A percentile compares a stretch with the other conserved stretches of the same genome.
Evolutionary conservation across 768 basidiomycete genomes (phyloP).

Genomic region (Hysterangium stoloniferum): DNA sequence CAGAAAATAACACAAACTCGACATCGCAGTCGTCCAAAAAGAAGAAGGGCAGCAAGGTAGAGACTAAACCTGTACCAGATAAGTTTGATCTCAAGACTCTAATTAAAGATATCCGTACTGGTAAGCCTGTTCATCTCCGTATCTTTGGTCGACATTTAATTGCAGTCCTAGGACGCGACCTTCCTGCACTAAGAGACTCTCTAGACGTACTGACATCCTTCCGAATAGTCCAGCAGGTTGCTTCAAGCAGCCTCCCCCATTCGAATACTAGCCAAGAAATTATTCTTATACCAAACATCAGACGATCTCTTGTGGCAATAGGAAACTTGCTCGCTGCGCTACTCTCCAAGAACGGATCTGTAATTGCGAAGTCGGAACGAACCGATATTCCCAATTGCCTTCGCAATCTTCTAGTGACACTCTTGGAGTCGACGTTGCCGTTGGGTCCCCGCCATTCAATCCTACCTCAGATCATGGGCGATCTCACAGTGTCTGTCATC

Average conservation of each 20-base stretch:
- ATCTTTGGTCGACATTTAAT: not conserved
- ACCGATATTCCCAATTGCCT: not conserved
- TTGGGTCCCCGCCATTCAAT: not conserved
- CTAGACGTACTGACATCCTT: slow-evolving; percentile 10
- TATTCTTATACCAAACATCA: slow-evolving; percentile 8
- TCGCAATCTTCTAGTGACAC: not conserved
- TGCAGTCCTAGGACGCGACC: slow-evolving; percentile 1
- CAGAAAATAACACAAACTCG: not conserved
- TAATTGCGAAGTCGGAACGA: not conserved
- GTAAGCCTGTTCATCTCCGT: not conserved
- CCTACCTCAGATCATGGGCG: slow-evolving; percentile 8
- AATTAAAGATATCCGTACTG: slow-evolving; percentile 1
- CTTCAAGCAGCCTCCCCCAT: not conserved
- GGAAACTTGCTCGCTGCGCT: slow-evolving; percentile 6
- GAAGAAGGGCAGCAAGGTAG: not conserved
- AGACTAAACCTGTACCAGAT: not conserved
- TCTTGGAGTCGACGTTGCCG: slow-evolving; percentile 7
- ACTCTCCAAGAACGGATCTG: not conserved
- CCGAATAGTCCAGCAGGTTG: not conserved
- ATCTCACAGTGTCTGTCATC: not conserved
- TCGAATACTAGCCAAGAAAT: not conserved
- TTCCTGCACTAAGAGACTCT: slow-evolving; percentile 5
- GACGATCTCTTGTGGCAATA: slow-evolving; percentile 2
- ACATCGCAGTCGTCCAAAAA: slow-evolving; percentile 2
- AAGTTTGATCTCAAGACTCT: not conserved